Percentiles rank a stretch among this genome's conserved stretches.
Conservation (phyloP, 495 filamentous ascomycete genomes). For the Stereocaulon alpinum region DNA sequence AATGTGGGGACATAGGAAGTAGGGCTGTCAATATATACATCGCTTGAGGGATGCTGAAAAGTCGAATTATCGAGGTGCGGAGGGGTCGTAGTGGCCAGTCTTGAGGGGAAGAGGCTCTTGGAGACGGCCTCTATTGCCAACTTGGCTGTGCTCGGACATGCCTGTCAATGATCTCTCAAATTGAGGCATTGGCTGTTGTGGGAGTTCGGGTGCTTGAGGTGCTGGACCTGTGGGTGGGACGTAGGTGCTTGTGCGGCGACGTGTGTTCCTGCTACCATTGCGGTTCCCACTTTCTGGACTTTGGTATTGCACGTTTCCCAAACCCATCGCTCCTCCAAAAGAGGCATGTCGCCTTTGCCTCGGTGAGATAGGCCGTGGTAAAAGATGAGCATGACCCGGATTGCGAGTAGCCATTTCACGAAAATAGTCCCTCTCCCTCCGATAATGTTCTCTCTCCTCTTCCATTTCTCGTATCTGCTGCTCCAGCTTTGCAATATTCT, state of each 20-base stretch:
- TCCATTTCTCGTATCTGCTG: slow-evolving; percentile 46
- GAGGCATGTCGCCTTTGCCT: slow-evolving; percentile 16
- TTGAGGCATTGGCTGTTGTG: slow-evolving; percentile 14
- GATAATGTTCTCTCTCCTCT: slow-evolving; percentile 45
- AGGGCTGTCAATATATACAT: slow-evolving; percentile 9
- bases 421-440: slow-evolving; percentile 53
- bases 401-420: slow-evolving; percentile 50
- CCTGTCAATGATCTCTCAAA: slow-evolving; percentile 13
- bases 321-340: slow-evolving; percentile 6
- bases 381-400: slow-evolving; percentile 33
- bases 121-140: slow-evolving; percentile 7
- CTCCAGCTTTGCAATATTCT: slow-evolving; percentile 45
- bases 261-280: slow-evolving; percentile 21
- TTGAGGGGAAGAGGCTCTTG: slow-evolving; percentile 12
- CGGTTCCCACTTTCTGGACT: slow-evolving; percentile 12
- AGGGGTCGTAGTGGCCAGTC: slow-evolving; percentile 16
- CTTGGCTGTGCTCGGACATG: slow-evolving; percentile 10
- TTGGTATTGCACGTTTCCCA: slow-evolving; percentile 10
- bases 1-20: neutral
- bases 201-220: slow-evolving; percentile 8
- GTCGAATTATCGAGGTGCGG: slow-evolving; percentile 6
- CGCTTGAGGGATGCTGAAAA: neutral
- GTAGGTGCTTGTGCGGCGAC: slow-evolving; percentile 22
- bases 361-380: slow-evolving; percentile 36
- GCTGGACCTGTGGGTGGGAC: slow-evolving; percentile 14